Evolutionary conservation across 495 filamentous ascomycete genomes (phyloP).

Genomic region (Parmelia sp.): DNA sequence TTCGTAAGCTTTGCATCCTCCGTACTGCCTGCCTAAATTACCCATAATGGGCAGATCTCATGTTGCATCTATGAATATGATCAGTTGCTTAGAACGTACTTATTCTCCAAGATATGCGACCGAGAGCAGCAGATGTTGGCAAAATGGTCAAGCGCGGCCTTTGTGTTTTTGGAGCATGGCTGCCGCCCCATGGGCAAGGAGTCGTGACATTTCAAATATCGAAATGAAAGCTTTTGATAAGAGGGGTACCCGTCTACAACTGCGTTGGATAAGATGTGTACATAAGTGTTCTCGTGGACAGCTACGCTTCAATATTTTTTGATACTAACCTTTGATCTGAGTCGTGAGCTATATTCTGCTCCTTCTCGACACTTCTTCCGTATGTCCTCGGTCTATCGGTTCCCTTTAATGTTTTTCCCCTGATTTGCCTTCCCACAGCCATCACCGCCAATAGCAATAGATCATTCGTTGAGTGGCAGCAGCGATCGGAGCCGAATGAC

Average conservation of each 20-base stretch:
- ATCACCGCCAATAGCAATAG: neutral
- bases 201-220: neutral
- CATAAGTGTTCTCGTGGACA: slow-evolving; percentile 5
- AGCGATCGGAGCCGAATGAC: neutral
- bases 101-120: neutral
- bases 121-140: neutral
- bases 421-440: neutral
- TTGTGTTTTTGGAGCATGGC: neutral
- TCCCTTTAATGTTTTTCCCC: neutral
- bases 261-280: slow-evolving; percentile 11
- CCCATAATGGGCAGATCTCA: neutral
- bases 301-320: neutral
- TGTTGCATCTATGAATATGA: neutral
- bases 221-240: neutral
- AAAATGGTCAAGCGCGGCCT: neutral
- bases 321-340: neutral
- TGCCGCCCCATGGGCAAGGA: neutral
- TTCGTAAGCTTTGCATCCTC: slow-evolving; percentile 10
- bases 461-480: neutral
- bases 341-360: neutral
- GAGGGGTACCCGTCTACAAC: neutral
- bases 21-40: neutral
- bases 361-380: neutral
- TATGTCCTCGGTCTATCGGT: neutral
- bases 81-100: neutral